A percentile compares a stretch with the other conserved stretches of the same genome.
phyloP scores from a whole-genome alignment of 192 early-diverging fungal genomes.

The Coemansia erecta region DNA sequence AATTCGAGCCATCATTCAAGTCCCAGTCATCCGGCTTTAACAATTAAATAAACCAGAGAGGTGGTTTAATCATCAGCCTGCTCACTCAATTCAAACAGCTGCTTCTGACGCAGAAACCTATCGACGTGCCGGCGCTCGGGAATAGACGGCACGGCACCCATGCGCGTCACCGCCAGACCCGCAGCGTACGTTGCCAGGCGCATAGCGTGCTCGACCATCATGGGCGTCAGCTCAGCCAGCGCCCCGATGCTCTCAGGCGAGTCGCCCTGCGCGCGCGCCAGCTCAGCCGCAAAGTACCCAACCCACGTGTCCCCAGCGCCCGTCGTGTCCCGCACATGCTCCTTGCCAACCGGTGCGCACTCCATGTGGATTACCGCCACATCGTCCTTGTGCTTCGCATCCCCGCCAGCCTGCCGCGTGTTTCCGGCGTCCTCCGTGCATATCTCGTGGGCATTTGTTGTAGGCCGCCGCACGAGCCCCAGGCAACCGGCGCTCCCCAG shows the following conservation, averaged over 20 bases:
- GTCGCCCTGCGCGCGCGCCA: slow-evolving; percentile 30
- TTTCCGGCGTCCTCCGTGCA: not conserved
- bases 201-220: slow-evolving; percentile 40
- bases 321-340: slow-evolving; percentile 44
- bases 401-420: not conserved
- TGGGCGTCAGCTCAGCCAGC: slow-evolving; percentile 24
- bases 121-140: slow-evolving; percentile 33
- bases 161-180: slow-evolving; percentile 34
- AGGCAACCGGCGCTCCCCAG: slow-evolving; percentile 31
- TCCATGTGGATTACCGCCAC: slow-evolving; percentile 11
- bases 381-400: slow-evolving; percentile 10
- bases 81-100: not conserved
- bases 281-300: slow-evolving; percentile 50
- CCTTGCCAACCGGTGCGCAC: slow-evolving; percentile 23
- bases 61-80: too few species aligned
- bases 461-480: slow-evolving; percentile 26
- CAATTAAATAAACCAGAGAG: slow-evolving; percentile 6
- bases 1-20: too few species aligned
- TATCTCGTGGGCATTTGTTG: slow-evolving; percentile 15
- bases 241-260: slow-evolving; percentile 40
- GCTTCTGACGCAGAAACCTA: slow-evolving; percentile 17
- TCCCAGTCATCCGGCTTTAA: too few species aligned
- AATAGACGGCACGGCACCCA: slow-evolving; percentile 45
- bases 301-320: slow-evolving; percentile 54
- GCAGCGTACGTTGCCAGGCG: slow-evolving; percentile 35